These are phyloP conservation scores for Debaryomyces subglobosus DNA, from an alignment of 1,139 yeast species.

Conservation along the genomic window DNA sequence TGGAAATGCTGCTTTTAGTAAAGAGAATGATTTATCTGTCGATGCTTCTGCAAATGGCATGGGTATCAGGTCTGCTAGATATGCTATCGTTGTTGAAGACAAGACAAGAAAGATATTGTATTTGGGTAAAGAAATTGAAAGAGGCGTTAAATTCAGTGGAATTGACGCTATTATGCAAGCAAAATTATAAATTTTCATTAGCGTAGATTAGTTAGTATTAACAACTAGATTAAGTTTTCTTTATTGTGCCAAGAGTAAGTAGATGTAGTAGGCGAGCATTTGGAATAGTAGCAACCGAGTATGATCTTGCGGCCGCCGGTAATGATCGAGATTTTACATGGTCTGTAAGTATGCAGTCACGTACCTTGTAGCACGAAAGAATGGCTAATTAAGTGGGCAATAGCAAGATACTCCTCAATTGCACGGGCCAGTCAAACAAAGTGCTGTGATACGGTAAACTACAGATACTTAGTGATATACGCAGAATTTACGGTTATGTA, in stretches of 20 bases:
- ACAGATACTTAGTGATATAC: neutral
- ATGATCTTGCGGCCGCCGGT: no score
- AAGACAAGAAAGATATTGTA: conserved; percentile 21
- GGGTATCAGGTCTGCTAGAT: conserved; percentile 70
- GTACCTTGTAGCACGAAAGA: neutral
- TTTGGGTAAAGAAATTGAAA: conserved; percentile 31
- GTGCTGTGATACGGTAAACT: neutral
- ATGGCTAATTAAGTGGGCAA: neutral
- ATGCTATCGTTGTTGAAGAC: conserved; percentile 65
- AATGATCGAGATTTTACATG: no score
- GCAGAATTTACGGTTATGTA: neutral
- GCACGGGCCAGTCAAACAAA: neutral
- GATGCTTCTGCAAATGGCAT: conserved; percentile 58
- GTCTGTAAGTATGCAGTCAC: neutral
- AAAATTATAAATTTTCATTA: conserved; percentile 11
- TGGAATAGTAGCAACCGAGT: no score
- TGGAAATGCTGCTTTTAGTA: conserved; percentile 67
- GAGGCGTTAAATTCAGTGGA: conserved; percentile 30
- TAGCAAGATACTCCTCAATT: neutral
- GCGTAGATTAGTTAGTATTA: neutral
- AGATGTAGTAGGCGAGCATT: no score
- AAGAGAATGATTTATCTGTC: conserved; percentile 37
- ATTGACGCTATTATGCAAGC: conserved; percentile 23
- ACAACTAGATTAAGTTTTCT: neutral
- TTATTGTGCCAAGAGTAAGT: no score